Conservation (phyloP, 1,284 basidiomycete genomes). For the Boletus sp. region DNA sequence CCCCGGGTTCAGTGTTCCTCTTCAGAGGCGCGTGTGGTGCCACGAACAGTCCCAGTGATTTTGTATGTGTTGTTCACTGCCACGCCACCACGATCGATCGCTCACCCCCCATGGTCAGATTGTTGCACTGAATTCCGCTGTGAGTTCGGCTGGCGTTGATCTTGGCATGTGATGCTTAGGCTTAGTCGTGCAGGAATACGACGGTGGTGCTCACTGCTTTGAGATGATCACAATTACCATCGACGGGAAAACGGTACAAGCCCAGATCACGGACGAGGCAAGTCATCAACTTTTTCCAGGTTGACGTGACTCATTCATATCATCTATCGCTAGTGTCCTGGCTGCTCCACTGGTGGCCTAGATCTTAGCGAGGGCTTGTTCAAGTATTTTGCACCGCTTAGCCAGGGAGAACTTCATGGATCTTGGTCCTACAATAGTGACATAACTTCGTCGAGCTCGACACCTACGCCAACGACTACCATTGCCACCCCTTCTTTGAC, state of each 20-base stretch:
- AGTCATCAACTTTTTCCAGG: constrained; percentile 6
- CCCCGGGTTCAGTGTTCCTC: background rate
- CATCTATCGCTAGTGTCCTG: constrained; percentile 32
- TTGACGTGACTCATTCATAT: background rate
- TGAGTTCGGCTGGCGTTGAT: constrained; percentile 17
- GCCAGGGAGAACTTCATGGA: constrained; percentile 37
- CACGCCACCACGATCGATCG: background rate
- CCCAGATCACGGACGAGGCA: constrained; percentile 53
- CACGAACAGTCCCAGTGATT: constrained; percentile 25
- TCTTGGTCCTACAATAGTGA: constrained; percentile 37
- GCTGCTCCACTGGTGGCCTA: constrained; percentile 41
- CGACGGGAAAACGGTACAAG: constrained; percentile 49
- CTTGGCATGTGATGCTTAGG: constrained; percentile 4
- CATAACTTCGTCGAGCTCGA: constrained; percentile 20
- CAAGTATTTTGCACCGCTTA: constrained; percentile 35
- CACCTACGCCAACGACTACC: constrained; percentile 7
- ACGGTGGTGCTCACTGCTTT: constrained; percentile 46
- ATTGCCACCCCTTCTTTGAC: constrained; percentile 13
- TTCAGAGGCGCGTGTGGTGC: constrained; percentile 30
- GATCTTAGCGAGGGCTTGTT: constrained; percentile 51
- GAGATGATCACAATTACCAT: constrained; percentile 52
- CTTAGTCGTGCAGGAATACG: constrained; percentile 36
- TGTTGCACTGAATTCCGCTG: constrained; percentile 41
- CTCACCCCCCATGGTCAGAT: constrained; percentile 33
- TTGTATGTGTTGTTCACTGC: constrained; percentile 16